phyloP scores from a whole-genome alignment of 768 basidiomycete genomes.

The Naematelia encephala region DNA sequence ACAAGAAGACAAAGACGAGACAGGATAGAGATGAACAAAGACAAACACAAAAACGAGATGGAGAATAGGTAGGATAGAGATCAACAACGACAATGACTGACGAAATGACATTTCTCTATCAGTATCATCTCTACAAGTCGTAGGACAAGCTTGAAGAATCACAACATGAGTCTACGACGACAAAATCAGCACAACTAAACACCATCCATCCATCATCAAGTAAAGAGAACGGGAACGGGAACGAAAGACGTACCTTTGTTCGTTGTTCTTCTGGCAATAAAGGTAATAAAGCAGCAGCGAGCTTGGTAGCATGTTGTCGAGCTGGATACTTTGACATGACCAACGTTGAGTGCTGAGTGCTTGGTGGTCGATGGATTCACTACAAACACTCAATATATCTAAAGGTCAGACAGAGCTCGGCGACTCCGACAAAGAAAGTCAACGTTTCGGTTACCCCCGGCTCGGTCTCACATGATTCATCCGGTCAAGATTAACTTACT shows the following conservation, averaged over 20 bases:
- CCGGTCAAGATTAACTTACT: too few relatives aligned
- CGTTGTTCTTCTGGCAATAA: conserved; percentile 57
- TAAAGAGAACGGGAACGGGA: too few relatives aligned
- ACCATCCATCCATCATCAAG: neutral
- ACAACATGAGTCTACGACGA: conserved; percentile 19
- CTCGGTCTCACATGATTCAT: too few relatives aligned
- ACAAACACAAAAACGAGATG: neutral
- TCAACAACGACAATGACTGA: conserved; percentile 50
- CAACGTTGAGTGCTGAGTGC: too few relatives aligned
- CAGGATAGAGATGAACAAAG: neutral
- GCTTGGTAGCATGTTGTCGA: conserved; percentile 52
- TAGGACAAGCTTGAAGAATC: conserved; percentile 33
- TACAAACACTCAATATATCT: too few relatives aligned
- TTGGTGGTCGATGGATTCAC: too few relatives aligned
- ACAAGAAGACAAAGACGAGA: neutral
- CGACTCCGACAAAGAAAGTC: too few relatives aligned
- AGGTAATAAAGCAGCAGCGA: conserved; percentile 57
- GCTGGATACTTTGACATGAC: conserved; percentile 32
- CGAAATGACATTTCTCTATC: conserved; percentile 74
- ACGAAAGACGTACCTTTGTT: conserved; percentile 55
- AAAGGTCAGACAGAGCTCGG: too few relatives aligned
- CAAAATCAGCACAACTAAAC: neutral
- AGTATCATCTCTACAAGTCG: conserved; percentile 58
- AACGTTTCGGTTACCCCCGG: too few relatives aligned
- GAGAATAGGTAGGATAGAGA: conserved; percentile 35